Evolutionary conservation across 2,329 filamentous ascomycete species (phyloP), one percentile per base, ranked within the genome.

Genomic region (Fusarium cicatricum): DNA sequence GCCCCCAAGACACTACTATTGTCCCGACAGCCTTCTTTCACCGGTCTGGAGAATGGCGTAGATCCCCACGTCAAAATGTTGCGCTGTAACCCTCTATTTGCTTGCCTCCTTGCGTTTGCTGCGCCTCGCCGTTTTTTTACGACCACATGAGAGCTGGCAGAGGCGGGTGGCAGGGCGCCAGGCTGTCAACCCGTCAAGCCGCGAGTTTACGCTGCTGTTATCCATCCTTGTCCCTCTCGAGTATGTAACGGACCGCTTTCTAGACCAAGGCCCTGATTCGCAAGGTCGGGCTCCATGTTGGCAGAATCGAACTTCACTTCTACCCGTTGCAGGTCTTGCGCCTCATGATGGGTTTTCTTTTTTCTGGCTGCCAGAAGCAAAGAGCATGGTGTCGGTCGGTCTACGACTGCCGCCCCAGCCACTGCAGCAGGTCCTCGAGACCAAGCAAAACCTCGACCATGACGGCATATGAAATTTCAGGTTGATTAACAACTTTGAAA

Each of bases 1-100:
- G 52, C 21, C 32, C 14, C 21, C 41, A 55, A 54, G n/a, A 23
- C 23, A 28, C n/a, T 32, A 43, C n/a, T n/a, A n/a, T n/a, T n/a
- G n/a, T n/a, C n/a, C n/a, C n/a, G n/a, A n/a, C 64, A 58, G 60
- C 59, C 55, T 54, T 55, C 47, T 52, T 52, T 68, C 52, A 68
- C 66, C 66, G 66, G 66, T 68, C 62, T 49, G 60, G 62, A 56
- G 56, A 62, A 44, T 55, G 54, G 55, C 58, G 55, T 60, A 58
- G 44, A 65, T 64, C 53, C 57, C 50, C 52, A 56, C 53, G 64
- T 53, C 52, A 58, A 57, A n/a, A 43, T 23, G 23, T 42, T 55
- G 48, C 52, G 55, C 60, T 47, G 56, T 60, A 60, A 64, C 50
- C 53, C 46, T 50, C 39, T 37, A 38, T 47, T 49, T 52, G 16